Evolutionary conservation across 176 grass and related monocot species (phyloP).

Genomic region (Areca catechu): DNA sequence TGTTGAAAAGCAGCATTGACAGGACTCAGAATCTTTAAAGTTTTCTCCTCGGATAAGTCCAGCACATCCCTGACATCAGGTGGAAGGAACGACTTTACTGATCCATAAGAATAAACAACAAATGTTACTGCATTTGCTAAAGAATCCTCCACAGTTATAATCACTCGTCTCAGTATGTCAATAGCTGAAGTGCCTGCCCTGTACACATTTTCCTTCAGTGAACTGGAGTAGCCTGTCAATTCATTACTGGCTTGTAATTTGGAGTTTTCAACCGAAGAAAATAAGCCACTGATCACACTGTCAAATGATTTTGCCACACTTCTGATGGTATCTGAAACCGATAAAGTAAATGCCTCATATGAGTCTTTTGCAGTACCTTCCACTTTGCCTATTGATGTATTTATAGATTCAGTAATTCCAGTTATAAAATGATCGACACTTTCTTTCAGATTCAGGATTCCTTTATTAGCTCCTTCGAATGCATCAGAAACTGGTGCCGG

Average conservation of each 20-base stretch:
- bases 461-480: slow-evolving; percentile 2
- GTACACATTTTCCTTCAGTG: slow-evolving; percentile 46
- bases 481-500: slow-evolving; percentile 6
- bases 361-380: slow-evolving; percentile 66
- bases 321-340: slow-evolving; percentile 48
- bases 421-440: slow-evolving; percentile 22
- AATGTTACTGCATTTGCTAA: slow-evolving; percentile 46
- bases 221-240: slow-evolving; percentile 26
- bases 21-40: slow-evolving; percentile 38
- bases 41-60: slow-evolving; percentile 79
- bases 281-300: slow-evolving; percentile 31
- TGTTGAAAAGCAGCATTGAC: slow-evolving; percentile 66
- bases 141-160: slow-evolving; percentile 54
- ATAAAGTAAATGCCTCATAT: slow-evolving; percentile 51
- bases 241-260: slow-evolving; percentile 46
- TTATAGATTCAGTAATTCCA: slow-evolving; percentile 43
- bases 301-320: slow-evolving; percentile 47
- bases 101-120: slow-evolving; percentile 61
- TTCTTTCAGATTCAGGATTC: slow-evolving; percentile 10
- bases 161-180: slow-evolving; percentile 50
- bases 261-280: slow-evolving; percentile 37
- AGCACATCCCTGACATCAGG: slow-evolving; percentile 58
- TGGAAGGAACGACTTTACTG: slow-evolving; percentile 62
- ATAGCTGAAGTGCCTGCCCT: slow-evolving; percentile 37
- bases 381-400: slow-evolving; percentile 51